These are phyloP conservation scores for Senna tora DNA, from an alignment of 306 rosid species.

Conservation along the genomic window DNA sequence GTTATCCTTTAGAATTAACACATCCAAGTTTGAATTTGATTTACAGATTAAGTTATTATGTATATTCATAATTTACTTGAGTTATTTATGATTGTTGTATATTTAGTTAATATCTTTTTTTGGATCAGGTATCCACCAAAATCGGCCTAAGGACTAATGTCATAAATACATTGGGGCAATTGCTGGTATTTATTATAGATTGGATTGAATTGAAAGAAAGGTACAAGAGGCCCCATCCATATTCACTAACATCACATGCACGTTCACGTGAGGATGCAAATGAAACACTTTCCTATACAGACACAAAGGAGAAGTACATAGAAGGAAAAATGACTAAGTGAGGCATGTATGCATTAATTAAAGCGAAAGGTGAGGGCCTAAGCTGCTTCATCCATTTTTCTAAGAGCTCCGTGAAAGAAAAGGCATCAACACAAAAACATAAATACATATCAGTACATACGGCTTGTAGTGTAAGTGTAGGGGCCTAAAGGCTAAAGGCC, in stretches of 20 bases:
- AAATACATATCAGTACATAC: neutral
- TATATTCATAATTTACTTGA: no score
- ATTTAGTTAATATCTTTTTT: no score
- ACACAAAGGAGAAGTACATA: neutral
- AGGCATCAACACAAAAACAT: neutral
- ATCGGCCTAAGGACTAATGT: no score
- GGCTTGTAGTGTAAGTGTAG: neutral
- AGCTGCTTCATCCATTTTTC: conserved; percentile 1
- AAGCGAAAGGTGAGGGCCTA: conserved; percentile 1
- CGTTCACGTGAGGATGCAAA: neutral
- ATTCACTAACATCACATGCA: neutral
- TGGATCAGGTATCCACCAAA: no score
- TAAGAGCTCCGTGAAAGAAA: conserved; percentile 11
- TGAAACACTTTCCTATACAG: neutral
- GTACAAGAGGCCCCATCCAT: conserved; percentile 4
- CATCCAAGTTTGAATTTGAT: no score
- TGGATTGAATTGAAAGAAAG: neutral
- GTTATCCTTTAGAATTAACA: no score
- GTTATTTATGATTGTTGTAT: no score
- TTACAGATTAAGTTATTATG: no score
- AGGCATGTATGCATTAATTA: neutral
- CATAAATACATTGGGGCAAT: no score
- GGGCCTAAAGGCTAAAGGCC: neutral
- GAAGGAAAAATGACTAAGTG: no score
- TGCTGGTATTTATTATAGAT: no score